A percentile compares a stretch with the other conserved stretches of the same genome.
These are phyloP conservation scores for Tolypocladium pustulatum DNA, from an alignment of 2,329 filamentous ascomycete genomes.

Conservation along the genomic window DNA sequence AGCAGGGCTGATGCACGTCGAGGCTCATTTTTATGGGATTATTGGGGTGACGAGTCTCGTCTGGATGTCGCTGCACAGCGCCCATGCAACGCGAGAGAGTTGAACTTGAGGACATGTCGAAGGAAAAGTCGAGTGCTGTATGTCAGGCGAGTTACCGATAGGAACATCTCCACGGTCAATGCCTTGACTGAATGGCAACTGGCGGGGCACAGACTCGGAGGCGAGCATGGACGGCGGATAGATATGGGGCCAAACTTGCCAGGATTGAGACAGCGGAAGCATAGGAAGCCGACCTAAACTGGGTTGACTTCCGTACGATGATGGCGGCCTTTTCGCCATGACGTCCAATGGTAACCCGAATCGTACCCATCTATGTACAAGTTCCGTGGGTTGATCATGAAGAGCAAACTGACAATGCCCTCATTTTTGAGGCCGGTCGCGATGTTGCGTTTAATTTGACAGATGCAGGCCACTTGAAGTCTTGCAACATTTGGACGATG, in stretches of 20 bases:
- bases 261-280: not conserved
- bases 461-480: too few species aligned
- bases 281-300: too few species aligned
- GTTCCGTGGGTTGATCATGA: not conserved
- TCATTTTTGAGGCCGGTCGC: too few species aligned
- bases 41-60: not conserved
- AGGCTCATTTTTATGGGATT: not conserved
- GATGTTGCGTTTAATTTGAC: too few species aligned
- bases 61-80: not conserved
- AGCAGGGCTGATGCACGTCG: not conserved
- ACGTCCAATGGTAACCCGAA: not conserved
- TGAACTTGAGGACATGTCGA: not conserved
- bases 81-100: not conserved
- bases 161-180: not conserved
- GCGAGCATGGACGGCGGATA: too few species aligned
- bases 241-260: too few species aligned
- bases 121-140: not conserved
- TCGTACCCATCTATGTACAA: not conserved
- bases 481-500: not conserved
- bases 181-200: too few species aligned
- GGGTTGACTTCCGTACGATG: too few species aligned
- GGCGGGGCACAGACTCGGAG: too few species aligned
- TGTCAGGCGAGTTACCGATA: not conserved
- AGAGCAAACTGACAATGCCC: too few species aligned
- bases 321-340: not conserved